These are phyloP conservation scores for Carex parvula DNA, from an alignment of 176 grass and related monocot genomes.

Conservation along the genomic window DNA sequence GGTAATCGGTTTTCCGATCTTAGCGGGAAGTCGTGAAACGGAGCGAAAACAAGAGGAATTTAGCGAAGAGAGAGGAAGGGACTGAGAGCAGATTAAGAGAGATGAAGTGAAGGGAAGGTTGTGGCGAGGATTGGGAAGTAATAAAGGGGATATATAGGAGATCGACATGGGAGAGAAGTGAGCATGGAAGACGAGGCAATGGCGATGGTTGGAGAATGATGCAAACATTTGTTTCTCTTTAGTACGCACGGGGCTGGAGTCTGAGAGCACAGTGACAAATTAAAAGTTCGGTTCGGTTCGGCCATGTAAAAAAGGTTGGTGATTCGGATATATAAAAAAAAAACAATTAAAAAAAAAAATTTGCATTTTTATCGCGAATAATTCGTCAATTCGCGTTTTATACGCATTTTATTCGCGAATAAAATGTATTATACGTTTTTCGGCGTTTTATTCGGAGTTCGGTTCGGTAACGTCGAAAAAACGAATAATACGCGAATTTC, in stretches of 20 bases:
- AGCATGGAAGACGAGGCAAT: neutral
- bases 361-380: too few species aligned
- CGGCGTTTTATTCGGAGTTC: too few species aligned
- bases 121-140: neutral
- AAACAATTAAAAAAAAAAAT: too few species aligned
- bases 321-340: too few species aligned
- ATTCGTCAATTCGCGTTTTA: too few species aligned
- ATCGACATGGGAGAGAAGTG: constrained; percentile 4
- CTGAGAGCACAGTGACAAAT: too few species aligned
- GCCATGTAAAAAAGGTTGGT: too few species aligned
- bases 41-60: neutral
- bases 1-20: neutral
- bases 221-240: neutral
- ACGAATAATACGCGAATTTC: too few species aligned
- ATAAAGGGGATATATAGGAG: neutral
- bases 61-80: neutral
- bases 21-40: neutral
- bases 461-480: too few species aligned
- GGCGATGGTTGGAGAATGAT: neutral
- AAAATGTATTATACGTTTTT: too few species aligned
- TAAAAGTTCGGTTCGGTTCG: too few species aligned
- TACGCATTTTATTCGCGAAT: too few species aligned
- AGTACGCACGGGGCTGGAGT: neutral
- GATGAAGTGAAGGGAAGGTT: neutral
- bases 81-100: neutral